Conservation (phyloP, 192 early-diverging fungal species). For the Podila clonocystis region DNA sequence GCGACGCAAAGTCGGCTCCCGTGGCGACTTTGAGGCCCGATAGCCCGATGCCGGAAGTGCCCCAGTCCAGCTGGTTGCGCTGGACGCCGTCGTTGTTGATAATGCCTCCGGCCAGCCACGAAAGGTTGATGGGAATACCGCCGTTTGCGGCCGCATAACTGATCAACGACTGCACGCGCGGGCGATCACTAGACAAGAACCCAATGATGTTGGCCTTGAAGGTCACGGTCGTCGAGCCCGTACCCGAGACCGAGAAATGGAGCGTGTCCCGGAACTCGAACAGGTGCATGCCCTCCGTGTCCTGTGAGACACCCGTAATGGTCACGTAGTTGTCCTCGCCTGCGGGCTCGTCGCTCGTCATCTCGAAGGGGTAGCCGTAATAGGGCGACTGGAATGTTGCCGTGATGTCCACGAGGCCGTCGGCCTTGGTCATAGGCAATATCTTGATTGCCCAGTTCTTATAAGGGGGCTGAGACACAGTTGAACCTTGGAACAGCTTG, state of each 20-base stretch:
- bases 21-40: background rate
- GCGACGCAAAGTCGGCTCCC: background rate
- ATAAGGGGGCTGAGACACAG: conserved; percentile 33
- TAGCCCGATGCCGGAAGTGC: background rate
- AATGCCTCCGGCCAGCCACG: background rate
- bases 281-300: background rate
- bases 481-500: conserved; percentile 6
- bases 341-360: conserved; percentile 1
- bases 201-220: conserved; percentile 15
- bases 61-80: background rate
- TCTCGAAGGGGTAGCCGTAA: conserved; percentile 24
- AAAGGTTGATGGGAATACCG: conserved; percentile 14
- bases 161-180: conserved; percentile 1
- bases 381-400: conserved; percentile 44
- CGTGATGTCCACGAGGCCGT: conserved; percentile 6
- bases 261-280: conserved; percentile 20
- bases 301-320: background rate
- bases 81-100: background rate
- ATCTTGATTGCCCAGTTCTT: conserved; percentile 34
- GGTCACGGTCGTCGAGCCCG: conserved; percentile 11
- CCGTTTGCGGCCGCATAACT: conserved; percentile 15
- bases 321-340: conserved; percentile 6
- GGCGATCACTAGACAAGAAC: background rate
- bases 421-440: conserved; percentile 3
- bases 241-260: conserved; percentile 18